Base-by-base conservation (phyloP, 2,329 filamentous ascomycete species). In the Claviceps spartinae region DNA sequence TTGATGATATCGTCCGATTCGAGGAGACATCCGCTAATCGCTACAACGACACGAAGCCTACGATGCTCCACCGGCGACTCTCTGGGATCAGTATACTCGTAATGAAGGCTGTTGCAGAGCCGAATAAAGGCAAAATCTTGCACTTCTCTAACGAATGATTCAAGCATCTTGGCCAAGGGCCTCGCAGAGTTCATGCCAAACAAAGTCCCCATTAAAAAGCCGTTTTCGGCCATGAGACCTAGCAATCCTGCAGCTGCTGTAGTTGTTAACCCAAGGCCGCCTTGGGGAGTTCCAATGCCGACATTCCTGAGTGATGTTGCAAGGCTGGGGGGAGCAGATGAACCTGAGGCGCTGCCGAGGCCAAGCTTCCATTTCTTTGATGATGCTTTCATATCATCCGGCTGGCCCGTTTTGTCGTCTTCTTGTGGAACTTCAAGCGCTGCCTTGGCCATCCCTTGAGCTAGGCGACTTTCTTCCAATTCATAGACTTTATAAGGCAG, bases 101-200 rank as follows among this genome's bases (percentile, higher is more conserved):
- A 58, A 7, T 54, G 53, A 9, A 53, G 48, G 9, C 69, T 63
- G 14, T 77, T 76, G 50, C 81, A 79, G 16, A 95, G 72, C 0
- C 88, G 86, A 11, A 95, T 68, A 60, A 97, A 87, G 0, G 81
- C 88, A 66, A 96, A 95, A 62, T 97, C 90, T 60, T 88, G 82
- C 16, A 97, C 83, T 57, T 95, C 88, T 58, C 82, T 82, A 11
- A 85, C 79, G 64, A 94, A 95, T n/a, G 83, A 76, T 57, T 95
- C 88, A 75, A 96, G 86, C 75, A 90, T 88, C 64, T 89, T 84
- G 50, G 83, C 81, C 0, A 86, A 86, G 75, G 95, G 90, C 38
- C 83, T 80, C 1, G 84, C 82, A 44, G 86, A 86, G 63, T 94
- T 95, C n/a, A 93, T 87, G 8, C 93, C 93, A 62, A 97, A 96